Base-by-base conservation (phyloP, 2,329 filamentous ascomycete genomes). In the Botrytis byssoidea region DNA sequence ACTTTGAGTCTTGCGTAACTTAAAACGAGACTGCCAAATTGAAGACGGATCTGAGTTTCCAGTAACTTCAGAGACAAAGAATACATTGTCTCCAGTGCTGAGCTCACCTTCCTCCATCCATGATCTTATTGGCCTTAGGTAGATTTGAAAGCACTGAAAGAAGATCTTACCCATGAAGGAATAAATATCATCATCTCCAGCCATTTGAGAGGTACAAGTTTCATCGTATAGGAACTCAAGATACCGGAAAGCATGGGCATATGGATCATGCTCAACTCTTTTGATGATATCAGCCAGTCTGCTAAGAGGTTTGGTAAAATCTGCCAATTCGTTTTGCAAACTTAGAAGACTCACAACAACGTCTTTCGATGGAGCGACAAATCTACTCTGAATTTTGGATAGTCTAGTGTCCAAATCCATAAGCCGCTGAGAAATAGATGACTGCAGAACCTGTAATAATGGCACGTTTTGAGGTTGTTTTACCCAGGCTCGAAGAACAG, bases 81-180 rank as follows among this genome's bases (percentile, higher is more conserved):
- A 96, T 0, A 89, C 87, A 75, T 89, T 89, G 76, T 94, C 90
- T 1, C 86, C 86, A 0, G 87, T 83, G 3, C 88, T 84, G 5
- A 97, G 83, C 71, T 90, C 88, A 0, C 95, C 95, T 55, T 89
- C 87, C 78, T 93, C 90, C 90, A 97, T 95, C 95, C 95, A 98
- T 25, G 86, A 84, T 51, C 91, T 88, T 63, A 98, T 91, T 0
- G 94, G 93, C 57, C 90, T 90, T 55, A 97, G 86, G 81, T 97
- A 98, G 1, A 93, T 90, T 73, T 90, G 88, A 74, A 98, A 92
- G 79, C 93, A 97, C 64, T 92, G 88, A 72, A 96, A 90, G 80
- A 98, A 96, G 5, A 96, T 85, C 0, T 84, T 84, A 2, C 89
- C 89, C 8, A 96, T 84, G 57, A 88, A 90, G 57, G 84, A 82